Percentiles rank a stretch among this genome's conserved stretches.
These are phyloP conservation scores for Sporisorium graminicola DNA, from an alignment of 1,284 basidiomycete genomes.

Conservation along the genomic window DNA sequence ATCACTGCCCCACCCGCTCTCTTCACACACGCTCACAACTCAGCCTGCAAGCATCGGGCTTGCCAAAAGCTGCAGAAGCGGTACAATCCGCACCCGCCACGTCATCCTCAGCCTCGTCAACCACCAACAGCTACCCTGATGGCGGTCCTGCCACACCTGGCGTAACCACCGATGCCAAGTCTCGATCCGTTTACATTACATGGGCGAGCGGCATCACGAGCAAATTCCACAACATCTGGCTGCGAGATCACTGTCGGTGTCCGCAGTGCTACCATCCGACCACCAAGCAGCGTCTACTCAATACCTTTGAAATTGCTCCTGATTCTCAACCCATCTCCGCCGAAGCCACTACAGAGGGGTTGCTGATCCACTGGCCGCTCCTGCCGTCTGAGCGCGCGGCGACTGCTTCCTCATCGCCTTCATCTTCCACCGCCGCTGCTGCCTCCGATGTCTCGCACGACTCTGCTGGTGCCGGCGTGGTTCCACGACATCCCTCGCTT, in stretches of 20 bases:
- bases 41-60: conserved; percentile 1
- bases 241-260: conserved; percentile 90
- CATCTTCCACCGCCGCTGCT: conserved; percentile 4
- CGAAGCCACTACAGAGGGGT: conserved; percentile 76
- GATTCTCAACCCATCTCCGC: conserved; percentile 79
- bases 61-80: conserved; percentile 16
- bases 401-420: conserved; percentile 1
- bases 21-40: conserved; percentile 17
- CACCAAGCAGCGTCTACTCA: conserved; percentile 89
- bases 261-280: conserved; percentile 85
- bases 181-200: conserved; percentile 36
- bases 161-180: conserved; percentile 27
- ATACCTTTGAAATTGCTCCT: conserved; percentile 86
- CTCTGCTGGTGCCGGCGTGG: conserved; percentile 1
- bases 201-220: conserved; percentile 52
- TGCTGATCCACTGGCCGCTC: conserved; percentile 75
- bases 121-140: conserved; percentile 24
- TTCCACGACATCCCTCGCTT: conserved; percentile 76
- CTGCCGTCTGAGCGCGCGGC: conserved; percentile 38
- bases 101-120: conserved; percentile 3
- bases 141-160: conserved; percentile 31
- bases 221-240: conserved; percentile 76
- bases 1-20: neutral
- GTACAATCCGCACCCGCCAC: neutral
- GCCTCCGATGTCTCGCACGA: conserved; percentile 5